phyloP scores from a whole-genome alignment of 495 filamentous ascomycete species.

The Chaetomidium leptoderma region DNA sequence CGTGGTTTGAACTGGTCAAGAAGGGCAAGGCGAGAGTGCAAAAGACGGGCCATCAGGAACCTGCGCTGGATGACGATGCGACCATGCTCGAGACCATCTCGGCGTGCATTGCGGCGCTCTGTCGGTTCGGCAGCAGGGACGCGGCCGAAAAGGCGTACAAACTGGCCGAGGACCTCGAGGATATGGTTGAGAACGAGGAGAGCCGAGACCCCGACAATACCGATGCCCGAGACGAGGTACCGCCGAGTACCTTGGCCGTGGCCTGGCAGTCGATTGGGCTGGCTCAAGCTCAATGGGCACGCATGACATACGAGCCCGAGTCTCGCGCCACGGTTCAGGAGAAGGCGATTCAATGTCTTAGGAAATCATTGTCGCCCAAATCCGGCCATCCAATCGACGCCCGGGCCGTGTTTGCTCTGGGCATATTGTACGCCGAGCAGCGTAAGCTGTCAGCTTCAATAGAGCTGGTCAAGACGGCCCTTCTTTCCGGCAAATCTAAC shows the following conservation, averaged over 20 bases:
- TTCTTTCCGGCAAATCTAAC: slow-evolving; percentile 39
- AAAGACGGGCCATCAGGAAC: slow-evolving; percentile 68
- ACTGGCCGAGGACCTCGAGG: slow-evolving; percentile 60
- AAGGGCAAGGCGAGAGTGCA: slow-evolving; percentile 74
- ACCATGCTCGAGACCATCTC: slow-evolving; percentile 69
- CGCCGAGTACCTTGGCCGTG: slow-evolving; percentile 54
- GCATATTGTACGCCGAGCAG: slow-evolving; percentile 72
- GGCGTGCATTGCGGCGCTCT: slow-evolving; percentile 74
- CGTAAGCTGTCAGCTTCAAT: slow-evolving; percentile 73
- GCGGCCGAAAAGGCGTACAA: slow-evolving; percentile 73
- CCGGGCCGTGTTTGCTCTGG: slow-evolving; percentile 74
- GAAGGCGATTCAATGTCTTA: slow-evolving; percentile 68
- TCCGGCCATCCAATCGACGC: slow-evolving; percentile 57
- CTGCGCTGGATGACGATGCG: slow-evolving; percentile 71
- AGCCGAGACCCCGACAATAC: slow-evolving; percentile 21
- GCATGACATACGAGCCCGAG: slow-evolving; percentile 67
- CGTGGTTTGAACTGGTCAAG: slow-evolving; percentile 80
- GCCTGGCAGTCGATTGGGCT: slow-evolving; percentile 79
- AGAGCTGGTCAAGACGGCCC: slow-evolving; percentile 62
- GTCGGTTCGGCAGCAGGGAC: slow-evolving; percentile 67
- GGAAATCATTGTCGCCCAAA: slow-evolving; percentile 62
- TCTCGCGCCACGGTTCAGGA: slow-evolving; percentile 62
- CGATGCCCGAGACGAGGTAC: slow-evolving; percentile 37
- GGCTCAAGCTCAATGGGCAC: slow-evolving; percentile 79
- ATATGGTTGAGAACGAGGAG: slow-evolving; percentile 48